Evolutionary conservation across 2,329 filamentous ascomycete genomes (phyloP).

Genomic region (Leptoxyphium fumago): DNA sequence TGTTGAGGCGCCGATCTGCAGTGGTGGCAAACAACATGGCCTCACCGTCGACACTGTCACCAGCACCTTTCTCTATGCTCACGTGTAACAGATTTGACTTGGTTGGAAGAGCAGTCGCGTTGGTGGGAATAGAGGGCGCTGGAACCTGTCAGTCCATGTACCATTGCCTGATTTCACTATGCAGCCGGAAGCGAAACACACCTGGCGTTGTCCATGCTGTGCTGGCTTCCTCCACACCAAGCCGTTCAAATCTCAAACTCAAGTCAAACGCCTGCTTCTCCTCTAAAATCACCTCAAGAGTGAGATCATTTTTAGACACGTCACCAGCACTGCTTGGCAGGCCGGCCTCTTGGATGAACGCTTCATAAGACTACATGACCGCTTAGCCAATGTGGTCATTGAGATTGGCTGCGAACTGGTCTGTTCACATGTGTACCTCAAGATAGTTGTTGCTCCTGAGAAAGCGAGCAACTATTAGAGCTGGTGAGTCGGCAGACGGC

Average conservation of each 20-base stretch:
- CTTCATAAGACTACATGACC: slow-evolving; percentile 34
- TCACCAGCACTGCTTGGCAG: slow-evolving; percentile 36
- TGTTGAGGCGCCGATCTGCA: slow-evolving; percentile 34
- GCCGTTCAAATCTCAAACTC: slow-evolving; percentile 40
- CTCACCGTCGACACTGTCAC: slow-evolving; percentile 1
- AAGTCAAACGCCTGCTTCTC: slow-evolving; percentile 46
- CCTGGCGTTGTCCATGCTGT: slow-evolving; percentile 32
- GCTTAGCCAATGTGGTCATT: neutral
- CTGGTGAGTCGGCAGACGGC: slow-evolving; percentile 20
- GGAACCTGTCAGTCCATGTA: neutral
- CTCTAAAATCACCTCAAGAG: slow-evolving; percentile 44
- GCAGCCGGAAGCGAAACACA: slow-evolving; percentile 15
- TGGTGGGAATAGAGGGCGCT: slow-evolving; percentile 32
- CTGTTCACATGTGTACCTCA: slow-evolving; percentile 12
- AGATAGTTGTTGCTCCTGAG: slow-evolving; percentile 22
- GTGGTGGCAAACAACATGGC: slow-evolving; percentile 28
- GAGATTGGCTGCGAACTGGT: neutral
- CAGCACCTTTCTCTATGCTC: slow-evolving; percentile 10
- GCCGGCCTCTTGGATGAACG: slow-evolving; percentile 43
- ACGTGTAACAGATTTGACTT: slow-evolving; percentile 36
- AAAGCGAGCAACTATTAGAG: slow-evolving; percentile 23
- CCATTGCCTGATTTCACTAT: neutral
- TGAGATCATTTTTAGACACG: slow-evolving; percentile 30
- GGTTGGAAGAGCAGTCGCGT: slow-evolving; percentile 28
- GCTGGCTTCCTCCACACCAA: slow-evolving; percentile 27